Evolutionary conservation across 2,329 filamentous ascomycete genomes (phyloP).

Genomic region (Lecanosticta acicola): DNA sequence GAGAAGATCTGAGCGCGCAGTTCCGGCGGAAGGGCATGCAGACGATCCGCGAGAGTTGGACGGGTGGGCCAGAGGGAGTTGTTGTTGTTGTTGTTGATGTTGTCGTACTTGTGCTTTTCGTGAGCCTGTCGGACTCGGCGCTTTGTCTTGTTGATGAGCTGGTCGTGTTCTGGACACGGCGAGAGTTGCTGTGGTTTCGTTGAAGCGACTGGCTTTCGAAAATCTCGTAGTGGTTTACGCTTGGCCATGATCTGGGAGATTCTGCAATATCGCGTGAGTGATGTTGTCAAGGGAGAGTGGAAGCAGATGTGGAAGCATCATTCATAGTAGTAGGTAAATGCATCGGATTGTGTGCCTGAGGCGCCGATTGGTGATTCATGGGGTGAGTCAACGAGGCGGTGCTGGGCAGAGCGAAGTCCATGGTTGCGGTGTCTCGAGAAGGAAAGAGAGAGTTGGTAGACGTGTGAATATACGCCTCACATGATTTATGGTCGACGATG

Average conservation of each 20-base stretch:
- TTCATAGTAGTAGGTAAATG: too few species aligned
- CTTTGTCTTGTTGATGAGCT: background rate
- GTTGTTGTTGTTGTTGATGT: background rate
- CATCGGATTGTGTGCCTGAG: too few species aligned
- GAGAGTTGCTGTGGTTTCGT: background rate
- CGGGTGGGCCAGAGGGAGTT: background rate
- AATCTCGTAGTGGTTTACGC: background rate
- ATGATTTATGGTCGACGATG: too few species aligned
- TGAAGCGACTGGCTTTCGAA: background rate
- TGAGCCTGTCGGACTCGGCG: background rate
- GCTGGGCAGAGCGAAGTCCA: background rate
- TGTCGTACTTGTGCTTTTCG: conserved; percentile 2
- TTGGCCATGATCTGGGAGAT: background rate
- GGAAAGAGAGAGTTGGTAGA: background rate
- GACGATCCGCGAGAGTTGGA: conserved; percentile 11
- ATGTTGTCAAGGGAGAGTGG: too few species aligned
- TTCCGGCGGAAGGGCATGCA: conserved; percentile 15
- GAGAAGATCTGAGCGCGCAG: conserved; percentile 17
- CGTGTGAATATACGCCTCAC: too few species aligned
- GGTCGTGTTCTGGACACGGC: background rate
- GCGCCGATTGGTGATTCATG: too few species aligned
- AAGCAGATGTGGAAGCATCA: too few species aligned
- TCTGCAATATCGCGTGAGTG: too few species aligned
- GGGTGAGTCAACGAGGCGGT: background rate
- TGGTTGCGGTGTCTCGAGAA: background rate